Conservation (phyloP, 768 basidiomycete genomes). For the Mycena pura region DNA sequence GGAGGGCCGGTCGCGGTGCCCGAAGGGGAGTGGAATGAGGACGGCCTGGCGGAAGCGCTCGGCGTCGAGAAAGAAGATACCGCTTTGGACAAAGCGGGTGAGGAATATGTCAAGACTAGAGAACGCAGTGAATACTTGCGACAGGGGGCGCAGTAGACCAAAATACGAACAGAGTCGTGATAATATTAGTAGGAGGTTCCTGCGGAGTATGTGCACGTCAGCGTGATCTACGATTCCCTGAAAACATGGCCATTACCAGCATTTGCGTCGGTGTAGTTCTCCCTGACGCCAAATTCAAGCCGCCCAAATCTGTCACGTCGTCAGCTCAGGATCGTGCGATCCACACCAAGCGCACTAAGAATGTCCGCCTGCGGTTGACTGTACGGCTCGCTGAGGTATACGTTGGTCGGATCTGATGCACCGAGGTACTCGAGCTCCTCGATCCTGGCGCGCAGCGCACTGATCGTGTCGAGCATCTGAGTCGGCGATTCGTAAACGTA, state of each 20-base stretch:
- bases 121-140: neutral
- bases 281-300: neutral
- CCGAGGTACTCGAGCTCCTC: conserved; percentile 6
- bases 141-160: too few species aligned
- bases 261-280: neutral
- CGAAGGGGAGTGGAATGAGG: conserved; percentile 56
- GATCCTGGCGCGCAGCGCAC: neutral
- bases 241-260: neutral
- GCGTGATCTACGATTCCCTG: neutral
- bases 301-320: neutral
- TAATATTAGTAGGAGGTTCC: neutral
- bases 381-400: conserved; percentile 6
- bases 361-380: neutral
- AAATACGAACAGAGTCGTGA: neutral
- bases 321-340: neutral
- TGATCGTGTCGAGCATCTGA: conserved; percentile 16
- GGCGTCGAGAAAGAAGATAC: conserved; percentile 31
- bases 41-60: conserved; percentile 54
- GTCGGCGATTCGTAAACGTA: neutral
- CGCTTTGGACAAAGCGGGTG: neutral
- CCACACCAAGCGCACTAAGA: neutral
- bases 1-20: conserved; percentile 53
- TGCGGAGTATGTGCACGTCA: neutral
- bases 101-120: conserved; percentile 2
- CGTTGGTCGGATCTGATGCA: neutral